Evolutionary conservation across 108 stramenopile species (phyloP), one percentile per base, ranked within the genome.

Genomic region (Nitzschia putrida): DNA sequence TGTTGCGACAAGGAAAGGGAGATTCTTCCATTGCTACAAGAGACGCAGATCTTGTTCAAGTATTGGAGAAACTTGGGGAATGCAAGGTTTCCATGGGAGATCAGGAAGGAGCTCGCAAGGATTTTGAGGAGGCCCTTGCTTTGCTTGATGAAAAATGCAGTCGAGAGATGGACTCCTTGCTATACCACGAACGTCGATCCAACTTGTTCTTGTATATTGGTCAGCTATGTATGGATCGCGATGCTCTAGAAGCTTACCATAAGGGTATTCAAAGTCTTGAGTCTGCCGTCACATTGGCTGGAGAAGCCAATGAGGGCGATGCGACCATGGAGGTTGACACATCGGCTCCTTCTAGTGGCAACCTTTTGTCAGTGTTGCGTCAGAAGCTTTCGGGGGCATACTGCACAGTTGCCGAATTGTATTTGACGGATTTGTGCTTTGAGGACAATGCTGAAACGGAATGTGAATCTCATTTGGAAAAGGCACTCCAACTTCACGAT

Each of bases 361-460:
- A 49, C 14, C 18, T 49, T 18, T 16, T 49, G 6, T 49, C 18
- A 21, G 44, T 14, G 1, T 20, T 55, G 55, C 77, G 81, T 71
- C 66, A 76, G 69, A 88, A 90, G 73, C 79, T 95, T 7, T 79
- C 88, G 44, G 76, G 84, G 26, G 94, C 87, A 16, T 82, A 85
- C 70, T 91, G 92, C 67, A 80, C 85, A 10, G 72, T 92, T 55
- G 90, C 88, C 11, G 94, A 95, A 72, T 76, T 95, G 3, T 95
- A 87, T 69, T 72, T 95, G 72, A 95, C 94, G 8, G 94, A 95
- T 71, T 79, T 95, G 50, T 95, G 94, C 66, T 89, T 80, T 39
- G 91, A 87, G 59, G 91, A 88, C 21, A 83, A 86, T 53, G 94
- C 94, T 16, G 94, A 95, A 72, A 57, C 61, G 9, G 67, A 77